Percentiles rank a stretch among this genome's conserved stretches.
Conservation (phyloP, 129 eudicot genomes). For the Pulicaria dysenterica region DNA sequence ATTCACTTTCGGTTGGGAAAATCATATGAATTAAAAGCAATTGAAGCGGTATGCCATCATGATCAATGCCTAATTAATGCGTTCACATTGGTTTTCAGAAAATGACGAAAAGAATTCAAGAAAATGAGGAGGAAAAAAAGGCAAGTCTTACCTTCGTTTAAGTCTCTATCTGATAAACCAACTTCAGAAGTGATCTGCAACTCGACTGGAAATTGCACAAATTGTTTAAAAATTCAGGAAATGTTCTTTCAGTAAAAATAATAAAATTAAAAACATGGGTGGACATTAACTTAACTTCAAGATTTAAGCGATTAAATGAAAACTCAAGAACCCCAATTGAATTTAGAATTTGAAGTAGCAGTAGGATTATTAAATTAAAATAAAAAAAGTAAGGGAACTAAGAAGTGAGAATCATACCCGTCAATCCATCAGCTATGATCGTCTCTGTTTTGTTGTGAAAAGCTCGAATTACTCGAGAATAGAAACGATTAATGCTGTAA, state of each 20-base stretch:
- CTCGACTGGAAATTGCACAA: conserved; percentile 14
- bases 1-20: background rate
- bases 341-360: background rate
- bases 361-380: background rate
- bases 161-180: background rate
- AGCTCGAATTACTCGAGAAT: background rate
- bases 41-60: background rate
- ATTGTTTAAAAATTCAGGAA: background rate
- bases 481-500: background rate
- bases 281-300: conserved; percentile 9
- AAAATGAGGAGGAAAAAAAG: background rate
- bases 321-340: background rate
- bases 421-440: conserved; percentile 7
- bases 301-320: conserved; percentile 6
- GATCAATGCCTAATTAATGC: conserved; percentile 6
- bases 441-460: background rate
- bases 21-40: background rate
- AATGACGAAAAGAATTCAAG: conserved; percentile 1
- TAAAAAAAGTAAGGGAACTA: no score
- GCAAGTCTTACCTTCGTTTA: background rate
- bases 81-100: conserved; percentile 11
- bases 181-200: conserved; percentile 9
- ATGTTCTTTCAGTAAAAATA: conserved; percentile 17
- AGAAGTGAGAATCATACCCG: conserved; percentile 20
- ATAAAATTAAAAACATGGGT: conserved; percentile 10